A percentile compares a stretch with the other conserved stretches of the same genome.
Conservation (phyloP, 2,329 filamentous ascomycete species). For the Calonectria pseudoturangicola region DNA sequence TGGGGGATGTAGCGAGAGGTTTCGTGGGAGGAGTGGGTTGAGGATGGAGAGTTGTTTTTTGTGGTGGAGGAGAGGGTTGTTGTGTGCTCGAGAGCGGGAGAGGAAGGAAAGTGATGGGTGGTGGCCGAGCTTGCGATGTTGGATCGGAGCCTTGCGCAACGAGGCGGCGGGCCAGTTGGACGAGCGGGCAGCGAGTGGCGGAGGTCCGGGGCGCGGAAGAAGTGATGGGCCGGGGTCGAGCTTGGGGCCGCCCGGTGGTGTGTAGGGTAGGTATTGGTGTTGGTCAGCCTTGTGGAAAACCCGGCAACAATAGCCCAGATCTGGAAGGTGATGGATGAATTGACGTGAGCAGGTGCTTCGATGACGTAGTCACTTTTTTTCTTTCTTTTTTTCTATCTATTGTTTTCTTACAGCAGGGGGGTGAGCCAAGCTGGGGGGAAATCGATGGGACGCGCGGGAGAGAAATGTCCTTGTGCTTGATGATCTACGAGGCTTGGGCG, state of each 20-base stretch:
- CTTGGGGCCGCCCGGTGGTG: constrained; percentile 8
- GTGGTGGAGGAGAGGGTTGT: background rate
- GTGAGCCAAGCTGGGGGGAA: background rate
- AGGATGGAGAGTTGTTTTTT: background rate
- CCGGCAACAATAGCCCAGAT: background rate
- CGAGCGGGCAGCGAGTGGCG: constrained; percentile 25
- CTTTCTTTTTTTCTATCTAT: too few species aligned
- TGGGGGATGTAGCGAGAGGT: background rate
- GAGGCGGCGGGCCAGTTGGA: constrained; percentile 36
- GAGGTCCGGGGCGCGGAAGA: constrained; percentile 38
- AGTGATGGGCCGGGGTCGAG: constrained; percentile 38
- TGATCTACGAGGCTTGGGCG: constrained; percentile 12
- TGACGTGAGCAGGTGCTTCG: background rate
- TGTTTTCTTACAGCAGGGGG: background rate
- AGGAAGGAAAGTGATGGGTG: background rate
- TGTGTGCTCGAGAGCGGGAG: background rate
- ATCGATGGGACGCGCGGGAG: background rate
- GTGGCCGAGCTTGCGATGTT: constrained; percentile 22
- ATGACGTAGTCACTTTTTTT: background rate
- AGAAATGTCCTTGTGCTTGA: background rate
- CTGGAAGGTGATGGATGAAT: background rate
- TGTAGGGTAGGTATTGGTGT: constrained; percentile 29
- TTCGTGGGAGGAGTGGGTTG: background rate
- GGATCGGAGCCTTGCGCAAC: constrained; percentile 45
- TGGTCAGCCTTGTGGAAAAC: background rate